A percentile compares a stretch with the other conserved stretches of the same genome.
These are phyloP conservation scores for Mucor indicus DNA, from an alignment of 371 early-diverging fungal genomes.

Conservation along the genomic window DNA sequence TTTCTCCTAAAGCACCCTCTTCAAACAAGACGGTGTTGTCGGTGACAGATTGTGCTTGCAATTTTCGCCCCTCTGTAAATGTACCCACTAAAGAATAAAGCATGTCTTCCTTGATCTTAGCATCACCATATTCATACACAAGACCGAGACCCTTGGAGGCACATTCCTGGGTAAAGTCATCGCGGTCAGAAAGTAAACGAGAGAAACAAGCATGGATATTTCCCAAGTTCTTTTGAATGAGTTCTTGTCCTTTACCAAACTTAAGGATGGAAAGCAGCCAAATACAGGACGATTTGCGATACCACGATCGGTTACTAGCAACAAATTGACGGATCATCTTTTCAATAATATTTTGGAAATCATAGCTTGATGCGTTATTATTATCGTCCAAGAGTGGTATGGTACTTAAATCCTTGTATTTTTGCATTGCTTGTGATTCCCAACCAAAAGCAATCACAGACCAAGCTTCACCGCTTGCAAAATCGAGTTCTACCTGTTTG, in stretches of 20 bases:
- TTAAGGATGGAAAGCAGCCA: slow-evolving; percentile 86
- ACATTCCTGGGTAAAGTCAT: slow-evolving; percentile 80
- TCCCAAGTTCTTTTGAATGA: slow-evolving; percentile 52
- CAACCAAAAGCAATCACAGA: slow-evolving; percentile 71
- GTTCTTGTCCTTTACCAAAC: slow-evolving; percentile 56
- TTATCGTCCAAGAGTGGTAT: slow-evolving; percentile 22
- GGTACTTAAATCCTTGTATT: slow-evolving; percentile 62
- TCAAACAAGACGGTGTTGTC: slow-evolving; percentile 79
- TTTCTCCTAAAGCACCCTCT: slow-evolving; percentile 64
- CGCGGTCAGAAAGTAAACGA: slow-evolving; percentile 74
- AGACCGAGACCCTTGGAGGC: slow-evolving; percentile 88
- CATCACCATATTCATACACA: slow-evolving; percentile 84
- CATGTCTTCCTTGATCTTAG: slow-evolving; percentile 62
- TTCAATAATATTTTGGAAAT: slow-evolving; percentile 41
- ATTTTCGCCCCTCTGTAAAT: slow-evolving; percentile 55
- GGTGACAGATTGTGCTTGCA: slow-evolving; percentile 69
- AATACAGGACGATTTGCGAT: slow-evolving; percentile 77
- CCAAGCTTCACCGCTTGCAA: slow-evolving; percentile 82
- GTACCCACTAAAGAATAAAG: slow-evolving; percentile 60
- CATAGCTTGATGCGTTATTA: slow-evolving; percentile 3
- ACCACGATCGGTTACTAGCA: slow-evolving; percentile 54
- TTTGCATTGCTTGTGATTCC: slow-evolving; percentile 63
- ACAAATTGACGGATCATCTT: slow-evolving; percentile 54
- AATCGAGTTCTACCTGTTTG: slow-evolving; percentile 82
- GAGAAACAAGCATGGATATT: slow-evolving; percentile 72